Evolutionary conservation across 2,329 filamentous ascomycete species (phyloP), one percentile per base, ranked within the genome.

Genomic region (Hymenoscyphus albidus): DNA sequence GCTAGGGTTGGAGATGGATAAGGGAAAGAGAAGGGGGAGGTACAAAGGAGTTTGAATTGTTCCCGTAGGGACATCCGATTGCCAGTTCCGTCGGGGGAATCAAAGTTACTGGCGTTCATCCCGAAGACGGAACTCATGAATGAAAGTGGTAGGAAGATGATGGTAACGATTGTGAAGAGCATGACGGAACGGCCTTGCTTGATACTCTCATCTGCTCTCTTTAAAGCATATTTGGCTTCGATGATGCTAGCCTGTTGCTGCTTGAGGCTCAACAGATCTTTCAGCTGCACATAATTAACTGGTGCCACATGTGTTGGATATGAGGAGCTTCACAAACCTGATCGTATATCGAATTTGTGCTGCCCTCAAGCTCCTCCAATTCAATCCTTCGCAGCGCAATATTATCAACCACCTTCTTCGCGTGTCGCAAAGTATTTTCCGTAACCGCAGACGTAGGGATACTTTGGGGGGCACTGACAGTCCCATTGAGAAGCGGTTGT

Each of bases 221-320:
- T 76, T 10, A 78, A 71, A 0, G 79, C 73, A 31, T 78, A 74
- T 72, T 76, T 77, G 0, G 80, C 79, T 64, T 82, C 77, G 3
- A 81, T 73, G 0, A 81, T 76, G 42, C 78, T 76, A 0, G 79
- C 78, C 62, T 81, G 80, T 64, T 82, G 79, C 40, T 81, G 79
- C 63, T 81, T 81, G 27, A 81, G 70, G 0, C 71, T 74, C 1
- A 81, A 70, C 0, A 81, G 71, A 61, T 79, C 76, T 14, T 64
- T 60, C 40, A 68, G 40, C 65, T 65, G 12, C 6, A 51, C 16
- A 10, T n/a, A 1, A 32, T 55, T 35, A 54, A 14, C 48, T 5
- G 10, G 12, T 22, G 35, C n/a, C 9, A 18, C n/a, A 13, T 31
- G 27, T 40, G 51, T 12, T 27, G 6, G 14, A 22, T 13, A 16